Base-by-base conservation (phyloP, 2,329 filamentous ascomycete genomes). In the Penicillium vulpinum region DNA sequence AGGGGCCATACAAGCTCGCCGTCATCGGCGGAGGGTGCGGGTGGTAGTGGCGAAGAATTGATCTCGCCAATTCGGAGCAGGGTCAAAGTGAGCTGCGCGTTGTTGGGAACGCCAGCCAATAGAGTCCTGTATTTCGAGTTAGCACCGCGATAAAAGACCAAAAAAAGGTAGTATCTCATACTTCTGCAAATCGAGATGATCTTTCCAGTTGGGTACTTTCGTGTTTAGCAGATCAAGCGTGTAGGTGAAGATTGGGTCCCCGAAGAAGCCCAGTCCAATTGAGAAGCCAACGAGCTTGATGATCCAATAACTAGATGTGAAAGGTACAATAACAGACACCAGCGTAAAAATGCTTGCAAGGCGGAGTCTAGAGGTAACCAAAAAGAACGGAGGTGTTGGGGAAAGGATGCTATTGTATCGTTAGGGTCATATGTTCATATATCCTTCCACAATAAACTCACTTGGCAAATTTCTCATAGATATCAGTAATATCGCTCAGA, bases 51-150 rank as follows among this genome's bases (percentile, higher is more conserved):
- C 0, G 89, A 87, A 62, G 90, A 89, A 74, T 92, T 92, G 18
- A 85, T 85, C 73, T 95, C 91, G 40, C 91, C 90, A 29, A 93
- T 86, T 9, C 91, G 88, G 9, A 95, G 84, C 1, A 95, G 81
- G 0, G 91, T 94, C 31, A 95, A 79, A 0, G 91, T 88, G 18
- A 95, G 84, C 68, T 96, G 91, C 2, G 90, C 90, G 67, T 95
- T 94, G 1, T 90, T 96, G 0, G 91, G 91, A 0, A 94, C 87
- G 2, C 90, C 89, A 68, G 88, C 89, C 51, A 96, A 83, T 1
- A 94, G 73, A 0, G 88, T 91, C 58, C 78, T 80, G 28, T 3
- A 18, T 36, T 4, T 41, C n/a, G 2, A 9, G 38, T 59, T 22
- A 61, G 35, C 18, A n/a, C 41, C 6, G 10, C 15, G 15, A 28